Evolutionary conservation across 768 basidiomycete species (phyloP).

Genomic region (Lactarius indigo): DNA sequence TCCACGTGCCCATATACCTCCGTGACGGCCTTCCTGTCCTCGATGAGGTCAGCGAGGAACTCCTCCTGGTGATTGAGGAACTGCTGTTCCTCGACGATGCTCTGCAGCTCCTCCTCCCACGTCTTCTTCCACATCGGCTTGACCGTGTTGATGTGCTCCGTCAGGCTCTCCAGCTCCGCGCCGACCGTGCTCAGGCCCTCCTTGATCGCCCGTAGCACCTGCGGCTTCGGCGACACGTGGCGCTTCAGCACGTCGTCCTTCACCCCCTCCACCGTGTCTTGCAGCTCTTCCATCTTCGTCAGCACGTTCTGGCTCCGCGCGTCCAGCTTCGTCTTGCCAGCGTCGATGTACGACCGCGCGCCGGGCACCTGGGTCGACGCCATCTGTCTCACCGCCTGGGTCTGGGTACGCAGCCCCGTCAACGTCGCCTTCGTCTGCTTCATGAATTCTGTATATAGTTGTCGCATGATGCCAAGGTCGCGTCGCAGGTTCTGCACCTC

Average conservation of each 20-base stretch:
- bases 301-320: slow-evolving; percentile 82
- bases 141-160: slow-evolving; percentile 81
- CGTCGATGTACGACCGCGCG: slow-evolving; percentile 82
- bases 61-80: slow-evolving; percentile 92
- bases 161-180: slow-evolving; percentile 69
- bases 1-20: slow-evolving; percentile 90
- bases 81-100: slow-evolving; percentile 96
- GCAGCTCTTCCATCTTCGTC: slow-evolving; percentile 89
- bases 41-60: slow-evolving; percentile 80
- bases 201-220: slow-evolving; percentile 64
- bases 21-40: slow-evolving; percentile 86
- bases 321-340: slow-evolving; percentile 91
- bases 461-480: slow-evolving; percentile 90
- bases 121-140: slow-evolving; percentile 99
- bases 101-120: slow-evolving; percentile 94
- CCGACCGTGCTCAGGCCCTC: slow-evolving; percentile 66
- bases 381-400: slow-evolving; percentile 82
- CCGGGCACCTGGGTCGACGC: slow-evolving; percentile 81
- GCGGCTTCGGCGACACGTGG: slow-evolving; percentile 77
- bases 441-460: slow-evolving; percentile 93
- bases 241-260: slow-evolving; percentile 91
- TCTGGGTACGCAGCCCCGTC: slow-evolving; percentile 73
- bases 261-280: slow-evolving; percentile 84
- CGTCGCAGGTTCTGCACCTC: slow-evolving; percentile 92
- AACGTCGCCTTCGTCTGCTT: slow-evolving; percentile 86